phyloP scores from a whole-genome alignment of 2,329 filamentous ascomycete species.

The Chlorencoelia australis region DNA sequence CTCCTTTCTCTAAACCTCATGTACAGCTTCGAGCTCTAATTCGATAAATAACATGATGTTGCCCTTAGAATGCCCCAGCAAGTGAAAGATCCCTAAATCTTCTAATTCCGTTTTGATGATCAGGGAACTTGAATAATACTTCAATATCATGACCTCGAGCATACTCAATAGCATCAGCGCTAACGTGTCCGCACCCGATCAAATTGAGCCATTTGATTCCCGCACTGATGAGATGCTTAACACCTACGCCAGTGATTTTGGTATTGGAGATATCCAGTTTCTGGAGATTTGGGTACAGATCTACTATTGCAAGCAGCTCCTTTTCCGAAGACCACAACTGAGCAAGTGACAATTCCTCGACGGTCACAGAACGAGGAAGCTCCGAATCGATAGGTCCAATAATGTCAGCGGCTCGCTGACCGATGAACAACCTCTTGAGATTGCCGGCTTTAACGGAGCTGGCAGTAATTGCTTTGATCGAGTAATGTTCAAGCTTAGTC shows the following conservation, averaged over 20 bases:
- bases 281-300: conserved; percentile 20
- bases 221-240: conserved; percentile 24
- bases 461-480: conserved; percentile 11
- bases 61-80: too few relatives aligned
- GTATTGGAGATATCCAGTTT: conserved; percentile 21
- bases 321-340: conserved; percentile 12
- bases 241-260: conserved; percentile 25
- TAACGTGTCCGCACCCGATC: conserved; percentile 17
- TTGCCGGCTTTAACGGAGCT: conserved; percentile 11
- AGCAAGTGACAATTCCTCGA: conserved; percentile 19
- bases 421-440: conserved; percentile 19
- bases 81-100: background rate
- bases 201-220: conserved; percentile 22
- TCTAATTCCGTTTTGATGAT: too few relatives aligned
- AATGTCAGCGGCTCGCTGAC: conserved; percentile 11
- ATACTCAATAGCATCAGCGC: conserved; percentile 26
- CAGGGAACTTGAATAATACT: conserved; percentile 14
- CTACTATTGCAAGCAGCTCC: conserved; percentile 13
- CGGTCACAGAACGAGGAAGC: conserved; percentile 16
- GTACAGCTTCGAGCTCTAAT: too few relatives aligned
- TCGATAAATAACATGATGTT: too few relatives aligned
- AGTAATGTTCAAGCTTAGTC: conserved; percentile 10
- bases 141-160: conserved; percentile 22
- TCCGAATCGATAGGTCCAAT: background rate
- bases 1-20: too few relatives aligned